These are phyloP conservation scores for Carallia brachiata DNA, from an alignment of 345 rosid species.

Conservation along the genomic window DNA sequence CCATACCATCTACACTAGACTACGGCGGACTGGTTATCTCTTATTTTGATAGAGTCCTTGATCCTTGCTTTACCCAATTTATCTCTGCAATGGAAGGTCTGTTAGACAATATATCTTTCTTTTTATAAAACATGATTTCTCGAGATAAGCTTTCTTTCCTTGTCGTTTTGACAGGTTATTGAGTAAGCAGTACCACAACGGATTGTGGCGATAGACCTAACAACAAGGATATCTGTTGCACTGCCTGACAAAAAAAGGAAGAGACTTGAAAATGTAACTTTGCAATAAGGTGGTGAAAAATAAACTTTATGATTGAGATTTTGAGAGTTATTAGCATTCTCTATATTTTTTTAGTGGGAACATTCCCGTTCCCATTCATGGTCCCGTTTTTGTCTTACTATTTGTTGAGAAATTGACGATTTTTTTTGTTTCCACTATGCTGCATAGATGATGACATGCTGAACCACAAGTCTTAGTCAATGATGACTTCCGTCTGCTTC, in stretches of 20 bases:
- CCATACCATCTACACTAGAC: slow-evolving; percentile 72
- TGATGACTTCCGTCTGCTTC: slow-evolving; percentile 91
- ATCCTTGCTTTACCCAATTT: slow-evolving; percentile 55
- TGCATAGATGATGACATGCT: slow-evolving; percentile 17
- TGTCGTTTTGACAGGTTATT: slow-evolving; percentile 50
- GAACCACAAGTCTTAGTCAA: slow-evolving; percentile 68
- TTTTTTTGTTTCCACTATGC: not conserved
- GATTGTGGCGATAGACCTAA: slow-evolving; percentile 45
- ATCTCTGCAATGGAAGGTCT: slow-evolving; percentile 82
- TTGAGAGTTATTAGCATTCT: not conserved
- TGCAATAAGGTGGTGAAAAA: no score
- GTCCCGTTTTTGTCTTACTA: not conserved
- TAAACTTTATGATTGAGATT: no score
- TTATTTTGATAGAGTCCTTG: slow-evolving; percentile 88
- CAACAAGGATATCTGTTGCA: slow-evolving; percentile 26
- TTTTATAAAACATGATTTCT: not conserved
- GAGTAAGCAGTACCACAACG: slow-evolving; percentile 47
- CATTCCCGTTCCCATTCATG: not conserved
- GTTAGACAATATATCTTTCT: not conserved
- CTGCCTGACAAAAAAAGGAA: no score
- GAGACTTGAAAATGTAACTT: no score
- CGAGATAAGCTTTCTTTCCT: not conserved
- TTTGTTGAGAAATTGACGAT: slow-evolving; percentile 7
- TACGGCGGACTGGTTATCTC: slow-evolving; percentile 57
- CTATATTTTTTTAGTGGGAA: not conserved